Evolutionary conservation across 202 grass and related monocot genomes (phyloP), one percentile per base, ranked within the genome.

Genomic region (Musa balbisiana): DNA sequence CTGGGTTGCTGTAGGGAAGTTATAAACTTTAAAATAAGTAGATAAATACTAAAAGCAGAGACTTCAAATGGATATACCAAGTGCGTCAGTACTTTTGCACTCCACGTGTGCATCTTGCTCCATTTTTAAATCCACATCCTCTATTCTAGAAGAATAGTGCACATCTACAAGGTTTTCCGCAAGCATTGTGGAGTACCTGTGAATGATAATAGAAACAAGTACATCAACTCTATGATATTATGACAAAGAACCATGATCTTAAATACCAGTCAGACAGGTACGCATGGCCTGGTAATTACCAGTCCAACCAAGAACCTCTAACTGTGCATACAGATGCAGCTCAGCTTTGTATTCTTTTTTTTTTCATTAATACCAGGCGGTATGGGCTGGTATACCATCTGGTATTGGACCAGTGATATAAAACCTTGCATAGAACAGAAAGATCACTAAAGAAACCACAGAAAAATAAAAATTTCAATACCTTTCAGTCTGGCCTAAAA

Each of bases 161-260:
- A 82, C 72, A 51, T 92, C 80, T 64, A 94, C 87, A 27, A 99
- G 95, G 74, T 99, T 99, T 88, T 99, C 95, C 26, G 95, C 95
- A 81, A 99, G 80, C 95, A 99, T 99, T 84, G 95, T 99, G 0
- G 95, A 99, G 87, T 99, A 99, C 80, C 95, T 99, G 49, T 13
- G 12, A 33, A 71, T 17, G 17, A 49, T 20, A 14, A 22, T 68
- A 33, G 58, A 51, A 21, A 50, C 2, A 71, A 15, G 8, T 9
- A 51, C 33, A n/a, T 10, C 17, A 71, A 13, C 5, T n/a, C 17
- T n/a, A 51, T 20, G 9, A 49, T 54, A 27, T 69, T 50, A 16
- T 20, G 67, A 43, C 33, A 43, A 43, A 43, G 33, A 43, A 43
- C 4, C 4, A 43, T 8, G 33, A 43, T 43, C 33, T 43, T 43